Base-by-base conservation (phyloP, 208 protist species). In the Trypanosoma cruzi region DNA sequence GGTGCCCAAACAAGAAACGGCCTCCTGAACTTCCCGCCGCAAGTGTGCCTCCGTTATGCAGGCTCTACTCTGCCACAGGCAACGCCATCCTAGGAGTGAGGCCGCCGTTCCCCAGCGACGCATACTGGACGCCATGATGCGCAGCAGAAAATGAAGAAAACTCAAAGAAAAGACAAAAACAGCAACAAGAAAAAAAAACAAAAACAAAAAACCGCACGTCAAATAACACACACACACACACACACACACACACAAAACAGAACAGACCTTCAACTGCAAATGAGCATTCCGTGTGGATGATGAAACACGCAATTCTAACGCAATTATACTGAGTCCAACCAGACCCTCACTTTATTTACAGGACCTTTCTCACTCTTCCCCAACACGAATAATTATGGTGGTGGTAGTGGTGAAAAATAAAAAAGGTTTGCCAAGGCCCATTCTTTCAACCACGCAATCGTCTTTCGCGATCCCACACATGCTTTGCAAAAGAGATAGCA, bases 391-490 rank as follows among this genome's bases (percentile, higher is more conserved):
- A 10, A 40, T 40, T 40, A 40, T 40, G 36, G 36, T 10, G 36
- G 36, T n/a, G n/a, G n/a, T n/a, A 40, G 36, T 40, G 4, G 36
- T 13, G 4, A 40, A 40, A 4, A 40, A 40, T 10, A 40, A 10
- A 10, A 40, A 10, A 13, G 6, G 4, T n/a, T 0, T 11, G 40
- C 14, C 10, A 16, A 60, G 26, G 20, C 26, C 4, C 59, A 36
- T 55, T 22, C n/a, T 40, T 44, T 80, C 32, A 90, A 0, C 66
- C 55, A 44, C 75, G 72, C 62, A 87, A 53, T 37, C 80, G 80
- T 8, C 84, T 68, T 62, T 95, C 86, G 1, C 90, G 79, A 37
- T 93, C 90, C 84, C 83, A 92, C 18, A 95, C 90, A 66, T 93
- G 83, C 49, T 84, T 72, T 28, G 79, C 70, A 75, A 95, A 95